Evolutionary conservation across 208 protist species (phyloP).

Genomic region (Acanthamoeba castellanii): DNA sequence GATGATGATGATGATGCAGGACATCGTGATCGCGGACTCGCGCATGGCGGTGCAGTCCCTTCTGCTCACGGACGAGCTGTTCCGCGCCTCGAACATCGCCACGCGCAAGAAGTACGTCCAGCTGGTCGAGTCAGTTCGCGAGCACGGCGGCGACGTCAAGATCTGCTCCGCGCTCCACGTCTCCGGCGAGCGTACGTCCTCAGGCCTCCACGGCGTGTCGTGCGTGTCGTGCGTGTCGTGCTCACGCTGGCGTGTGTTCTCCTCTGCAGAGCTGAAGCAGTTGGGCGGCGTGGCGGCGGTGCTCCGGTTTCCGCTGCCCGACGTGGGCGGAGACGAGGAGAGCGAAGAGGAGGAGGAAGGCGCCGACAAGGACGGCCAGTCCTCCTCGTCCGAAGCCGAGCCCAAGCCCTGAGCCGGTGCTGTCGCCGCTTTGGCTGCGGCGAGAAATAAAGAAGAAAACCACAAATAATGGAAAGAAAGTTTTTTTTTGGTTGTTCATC

Average conservation of each 20-base stretch:
- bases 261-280: constrained; percentile 91
- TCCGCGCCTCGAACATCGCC: constrained; percentile 86
- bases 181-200: constrained; percentile 93
- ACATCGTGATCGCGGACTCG: constrained; percentile 94
- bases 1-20: constrained; percentile 80
- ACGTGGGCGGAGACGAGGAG: constrained; percentile 31
- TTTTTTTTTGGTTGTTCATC: too few species aligned
- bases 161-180: constrained; percentile 97
- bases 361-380: neutral
- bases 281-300: constrained; percentile 95
- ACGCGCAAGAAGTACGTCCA: constrained; percentile 94
- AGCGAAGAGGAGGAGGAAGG: constrained; percentile 59
- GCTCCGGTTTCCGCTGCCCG: constrained; percentile 92
- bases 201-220: constrained; percentile 18
- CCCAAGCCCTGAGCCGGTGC: too few species aligned
- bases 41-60: constrained; percentile 25
- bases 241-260: neutral
- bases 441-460: too few species aligned
- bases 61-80: constrained; percentile 52
- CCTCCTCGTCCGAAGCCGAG: neutral
- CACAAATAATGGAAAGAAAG: too few species aligned
- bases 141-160: constrained; percentile 91
- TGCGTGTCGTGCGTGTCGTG: neutral
- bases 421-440: too few species aligned
- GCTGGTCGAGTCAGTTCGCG: constrained; percentile 93